Conservation (phyloP, 805 yeast species). For the Yamadazyma sp. region DNA sequence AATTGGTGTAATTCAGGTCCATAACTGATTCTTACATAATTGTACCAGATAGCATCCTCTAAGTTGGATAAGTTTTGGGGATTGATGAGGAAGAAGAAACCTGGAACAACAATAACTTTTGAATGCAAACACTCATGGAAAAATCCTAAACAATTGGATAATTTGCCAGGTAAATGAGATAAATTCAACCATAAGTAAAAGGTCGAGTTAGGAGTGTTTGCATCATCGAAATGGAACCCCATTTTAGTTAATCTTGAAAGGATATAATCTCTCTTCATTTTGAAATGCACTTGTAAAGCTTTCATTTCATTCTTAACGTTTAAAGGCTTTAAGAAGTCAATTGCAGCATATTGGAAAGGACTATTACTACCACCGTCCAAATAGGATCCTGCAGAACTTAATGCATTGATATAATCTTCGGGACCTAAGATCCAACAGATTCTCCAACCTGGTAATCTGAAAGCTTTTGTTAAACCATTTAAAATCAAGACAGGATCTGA, state of each 20-base stretch:
- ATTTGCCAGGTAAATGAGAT: slow-evolving; percentile 52
- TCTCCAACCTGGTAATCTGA: slow-evolving; percentile 64
- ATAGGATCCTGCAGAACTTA: slow-evolving; percentile 57
- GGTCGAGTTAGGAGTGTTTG: slow-evolving; percentile 52
- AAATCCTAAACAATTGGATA: slow-evolving; percentile 56
- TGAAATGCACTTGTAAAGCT: slow-evolving; percentile 56
- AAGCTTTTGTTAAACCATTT: slow-evolving; percentile 60
- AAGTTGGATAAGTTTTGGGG: slow-evolving; percentile 47
- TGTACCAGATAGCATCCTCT: slow-evolving; percentile 58
- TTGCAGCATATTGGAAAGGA: slow-evolving; percentile 60
- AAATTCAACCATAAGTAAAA: slow-evolving; percentile 60
- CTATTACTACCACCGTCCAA: slow-evolving; percentile 61
- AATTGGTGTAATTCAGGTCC: slow-evolving; percentile 55
- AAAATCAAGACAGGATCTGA: slow-evolving; percentile 57
- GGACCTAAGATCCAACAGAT: slow-evolving; percentile 64
- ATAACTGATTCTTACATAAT: slow-evolving; percentile 55
- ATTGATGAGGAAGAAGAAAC: slow-evolving; percentile 58
- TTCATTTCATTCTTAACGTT: slow-evolving; percentile 51
- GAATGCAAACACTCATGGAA: slow-evolving; percentile 63
- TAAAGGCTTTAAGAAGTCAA: slow-evolving; percentile 50
- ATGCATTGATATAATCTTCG: slow-evolving; percentile 52
- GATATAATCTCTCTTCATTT: slow-evolving; percentile 55
- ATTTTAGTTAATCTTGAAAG: slow-evolving; percentile 44
- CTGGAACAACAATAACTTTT: slow-evolving; percentile 59
- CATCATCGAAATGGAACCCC: slow-evolving; percentile 49